Base-by-base conservation (phyloP, 2,329 filamentous ascomycete genomes). In the Polytolypa hystricis region DNA sequence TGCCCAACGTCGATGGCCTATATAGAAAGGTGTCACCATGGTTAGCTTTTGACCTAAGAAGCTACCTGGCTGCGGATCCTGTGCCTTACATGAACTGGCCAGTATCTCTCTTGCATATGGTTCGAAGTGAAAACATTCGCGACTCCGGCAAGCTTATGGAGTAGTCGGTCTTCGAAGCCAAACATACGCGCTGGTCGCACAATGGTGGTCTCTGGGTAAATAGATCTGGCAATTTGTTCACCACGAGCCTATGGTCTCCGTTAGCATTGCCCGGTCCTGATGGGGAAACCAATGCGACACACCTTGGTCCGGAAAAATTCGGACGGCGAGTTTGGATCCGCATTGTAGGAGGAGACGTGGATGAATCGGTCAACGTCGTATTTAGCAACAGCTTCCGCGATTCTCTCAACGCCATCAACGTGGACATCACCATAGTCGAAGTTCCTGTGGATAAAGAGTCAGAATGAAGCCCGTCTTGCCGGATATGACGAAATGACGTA, bases 341-440 rank as follows among this genome's bases (percentile, higher is more conserved):
- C 89, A 55, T 89, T 96, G 72, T 93, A 87, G 20, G 87, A 94
- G 7, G 91, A 98, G 50, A 98, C 79, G 52, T 98, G 91, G 47
- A 98, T 86, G 63, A 84, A 98, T 47, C 91, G 80, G 65, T 98
- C 91, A 48, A 95, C 78, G 54, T 98, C 89, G 65, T 98, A 98
- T 66, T 98, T 98, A 53, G 89, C 91, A 36, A 86, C 85, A 36
- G 91, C 86, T 57, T 94, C 85, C 34, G 77, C 84, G 52, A 98
- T 98, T 49, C 91, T 81, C 66, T 93, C 82, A 12, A 83, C 81
- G 44, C 89, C 86, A 60, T 94, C 86, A 26, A 96, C 77, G 54
- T 98, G 86, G 28, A 96, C 86, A 58, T 96, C 89, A 51, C 84
- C 81, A 42, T 94, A 71, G 39, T 81, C 77, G 64, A 95, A 98